Base-by-base conservation (phyloP, 2,329 filamentous ascomycete species). In the Penicillium concentricum region DNA sequence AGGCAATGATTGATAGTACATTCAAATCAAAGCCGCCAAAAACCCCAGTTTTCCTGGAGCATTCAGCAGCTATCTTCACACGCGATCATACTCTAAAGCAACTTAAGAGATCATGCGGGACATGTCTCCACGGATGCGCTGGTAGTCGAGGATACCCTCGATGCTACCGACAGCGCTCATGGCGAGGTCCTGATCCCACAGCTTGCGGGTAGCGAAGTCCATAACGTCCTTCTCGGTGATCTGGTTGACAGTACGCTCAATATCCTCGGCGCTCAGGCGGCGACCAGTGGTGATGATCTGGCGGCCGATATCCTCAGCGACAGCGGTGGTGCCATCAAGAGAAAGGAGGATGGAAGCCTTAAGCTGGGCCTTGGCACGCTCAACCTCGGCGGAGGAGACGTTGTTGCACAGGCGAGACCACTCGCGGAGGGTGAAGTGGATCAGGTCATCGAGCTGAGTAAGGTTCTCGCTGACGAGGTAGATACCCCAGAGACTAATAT, bases 361-460 rank as follows among this genome's bases (percentile, higher is more conserved):
- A 71, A 99, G 88, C 83, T 99, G 94, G 64, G 94, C 91, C 87
- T 99, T 99, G 79, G 94, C 94, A 69, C 94, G 93, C 86, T 99
- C 94, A 60, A 92, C 90, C 82, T 99, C 94, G 65, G 92, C 87
- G 74, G 91, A 85, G 72, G 84, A 87, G 70, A 99, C 94, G 79
- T 87, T 90, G 82, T 87, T 88, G 71, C 90, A 94, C 63, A 99
- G 87, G 69, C 94, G 91, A 70, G 93, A 91, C 94, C 94, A 99
- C 84, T 99, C 94, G 68, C 93, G 91, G 76, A 97, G 91, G 61
- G 94, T 88, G 81, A 99, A 99, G 86, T 99, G 94, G 69, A 97
- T 89, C 51, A 99, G 88, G 77, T 99, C 94, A 73, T 99, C 94
- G 69, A 99, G 83, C 67, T 84, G 84, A 70, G 89, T 92, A 69